Evolutionary conservation across 106 monocot genomes (phyloP), one percentile per base, ranked within the genome.

Genomic region (Ottelia alismoides): DNA sequence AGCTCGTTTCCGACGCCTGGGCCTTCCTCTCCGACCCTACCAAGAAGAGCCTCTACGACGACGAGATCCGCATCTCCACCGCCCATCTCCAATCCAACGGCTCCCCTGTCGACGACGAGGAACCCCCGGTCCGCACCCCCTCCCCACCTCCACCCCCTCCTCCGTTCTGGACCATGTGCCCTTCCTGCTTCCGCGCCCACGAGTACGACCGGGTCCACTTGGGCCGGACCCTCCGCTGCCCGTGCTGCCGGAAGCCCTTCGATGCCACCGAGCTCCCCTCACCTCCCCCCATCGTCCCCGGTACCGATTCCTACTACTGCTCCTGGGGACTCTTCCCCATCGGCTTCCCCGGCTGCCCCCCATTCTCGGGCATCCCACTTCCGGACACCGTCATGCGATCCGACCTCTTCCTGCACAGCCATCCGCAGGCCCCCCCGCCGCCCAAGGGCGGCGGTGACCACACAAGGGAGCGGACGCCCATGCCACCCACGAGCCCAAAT

Each of bases 261-360:
- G 40, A 7, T 6, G 40, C 40, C 10, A 16, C 40, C 10, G 71
- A 51, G 58, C 25, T 84, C 31, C 17, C 46, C 2, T 52, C 47
- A 28, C 56, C 65, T 20, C 84, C 84, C 2, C 72, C 72, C 5
- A 46, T 72, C 28, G 84, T 84, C 17, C 78, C 78, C 1, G 78
- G 75, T 5, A 65, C 78, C 2, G 75, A 78, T 31, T 61, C 60
- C 58, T 84, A 84, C 31, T 84, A 68, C 60, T 84, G 84, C 57
- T 60, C 65, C 0, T 84, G 84, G 84, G 84, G 78, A 0, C 78
- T 75, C 55, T 78, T 72, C 46, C 84, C 84, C 2, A 40, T 84
- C 3, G 84, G 85, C 20, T 71, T 7, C 16, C 16, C 40, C 40
- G 40, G 16, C 40, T 43, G 40, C 40, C 16, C 40, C 40, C 10